Base-by-base conservation (phyloP, 2,329 filamentous ascomycete genomes). In the Fusarium compactum region DNA sequence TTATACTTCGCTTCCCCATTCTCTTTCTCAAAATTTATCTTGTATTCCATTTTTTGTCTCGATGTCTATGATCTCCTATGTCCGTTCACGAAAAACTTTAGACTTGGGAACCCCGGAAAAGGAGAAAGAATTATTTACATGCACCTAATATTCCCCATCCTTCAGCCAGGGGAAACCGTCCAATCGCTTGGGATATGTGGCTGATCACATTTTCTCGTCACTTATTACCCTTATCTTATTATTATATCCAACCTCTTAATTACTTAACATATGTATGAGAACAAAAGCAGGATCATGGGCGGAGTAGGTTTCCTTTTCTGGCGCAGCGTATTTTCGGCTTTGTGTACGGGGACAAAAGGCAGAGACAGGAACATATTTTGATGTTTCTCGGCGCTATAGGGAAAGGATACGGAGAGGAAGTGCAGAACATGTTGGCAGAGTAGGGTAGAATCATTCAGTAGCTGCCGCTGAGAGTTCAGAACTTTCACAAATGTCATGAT, bases 11-110 rank as follows among this genome's bases (percentile, higher is more conserved):
- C 48, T 73, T 71, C 62, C 41, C 54, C 22, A 60, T 57, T 51
- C 40, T 44, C 47, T 61, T 65, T 70, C 45, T 54, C 58, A 64
- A 51, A 59, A 51, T 57, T 44, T 69, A 47, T 63, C 53, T 67
- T 72, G 60, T 63, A 65, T 61, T 65, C 56, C 56, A 67, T 58
- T 44, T 67, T 58, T 65, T 59, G 40, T 45, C 38, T 51, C 60
- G 44, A 72, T 53, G 60, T 67, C 72, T 54, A 74, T 74, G 72
- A 74, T 74, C 66, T 72, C 70, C 66, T 75, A 71, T 74, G 72
- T 74, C 64, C 29, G 58, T 67, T 73, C 41, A 74, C 55, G 72
- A 74, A 74, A 64, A 74, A 66, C 43, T 67, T 70, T 74, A 74
- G 72, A 74, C 58, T 53, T 74, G 72, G 72, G 66, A 72, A 69